Conservation (phyloP, 169 alveolate genomes). For the Eimeria necatrix region DNA sequence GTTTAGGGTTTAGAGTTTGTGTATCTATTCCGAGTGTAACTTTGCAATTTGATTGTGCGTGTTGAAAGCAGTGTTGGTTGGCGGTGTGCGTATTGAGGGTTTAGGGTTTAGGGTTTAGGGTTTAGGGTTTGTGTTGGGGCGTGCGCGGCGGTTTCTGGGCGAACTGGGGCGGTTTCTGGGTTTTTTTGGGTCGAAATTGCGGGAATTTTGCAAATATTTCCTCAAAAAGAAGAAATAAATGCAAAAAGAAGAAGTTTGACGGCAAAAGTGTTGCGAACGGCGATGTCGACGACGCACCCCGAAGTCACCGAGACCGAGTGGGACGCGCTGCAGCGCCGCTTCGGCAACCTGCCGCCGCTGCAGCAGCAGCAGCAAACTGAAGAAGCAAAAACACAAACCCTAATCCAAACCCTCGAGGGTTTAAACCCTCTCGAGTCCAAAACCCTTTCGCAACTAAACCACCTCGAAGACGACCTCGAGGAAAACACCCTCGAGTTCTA, state of each 20-base stretch:
- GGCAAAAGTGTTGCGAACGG: too few relatives aligned
- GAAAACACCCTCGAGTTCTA: constrained; percentile 53
- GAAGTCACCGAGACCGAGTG: constrained; percentile 92
- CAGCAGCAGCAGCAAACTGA: constrained; percentile 88
- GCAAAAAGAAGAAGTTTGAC: too few relatives aligned
- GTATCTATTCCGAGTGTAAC: not conserved
- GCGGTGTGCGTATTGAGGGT: too few relatives aligned
- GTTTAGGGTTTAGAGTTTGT: not conserved
- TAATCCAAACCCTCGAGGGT: constrained; percentile 66
- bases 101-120: not conserved
- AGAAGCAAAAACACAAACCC: constrained; percentile 86
- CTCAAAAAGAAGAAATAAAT: too few relatives aligned
- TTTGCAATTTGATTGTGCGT: not conserved
- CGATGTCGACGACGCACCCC: constrained; percentile 94
- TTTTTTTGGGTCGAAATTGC: not conserved
- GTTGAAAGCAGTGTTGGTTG: too few relatives aligned
- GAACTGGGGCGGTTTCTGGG: not conserved
- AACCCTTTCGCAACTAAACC: constrained; percentile 1
- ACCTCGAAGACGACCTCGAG: constrained; percentile 75
- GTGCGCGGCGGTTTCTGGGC: not conserved
- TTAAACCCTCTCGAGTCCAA: constrained; percentile 78
- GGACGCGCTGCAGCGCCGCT: constrained; percentile 94
- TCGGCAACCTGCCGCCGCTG: constrained; percentile 92
- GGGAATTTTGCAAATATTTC: not conserved
- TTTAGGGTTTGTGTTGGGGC: not conserved